These are phyloP conservation scores for Tetrapisispora iriomotensis DNA, from an alignment of 805 yeast genomes.

Conservation along the genomic window DNA sequence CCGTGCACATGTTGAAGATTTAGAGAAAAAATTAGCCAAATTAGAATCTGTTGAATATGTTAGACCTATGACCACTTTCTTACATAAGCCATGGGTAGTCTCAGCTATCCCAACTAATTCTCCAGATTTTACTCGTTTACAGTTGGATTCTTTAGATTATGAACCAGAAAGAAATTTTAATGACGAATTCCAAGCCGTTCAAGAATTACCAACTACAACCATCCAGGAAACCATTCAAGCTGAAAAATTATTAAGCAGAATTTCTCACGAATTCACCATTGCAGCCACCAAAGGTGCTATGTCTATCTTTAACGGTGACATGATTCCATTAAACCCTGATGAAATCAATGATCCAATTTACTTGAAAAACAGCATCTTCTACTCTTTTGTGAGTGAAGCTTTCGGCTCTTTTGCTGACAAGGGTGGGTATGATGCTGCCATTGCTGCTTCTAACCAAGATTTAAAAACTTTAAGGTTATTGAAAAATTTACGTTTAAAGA, in stretches of 20 bases:
- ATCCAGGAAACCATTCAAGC: slow-evolving; percentile 61
- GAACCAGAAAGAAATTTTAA: slow-evolving; percentile 64
- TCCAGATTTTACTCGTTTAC: slow-evolving; percentile 56
- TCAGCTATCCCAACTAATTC: slow-evolving; percentile 21
- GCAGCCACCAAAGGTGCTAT: slow-evolving; percentile 75
- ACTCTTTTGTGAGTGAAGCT: slow-evolving; percentile 61
- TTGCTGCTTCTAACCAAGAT: slow-evolving; percentile 73
- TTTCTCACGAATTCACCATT: slow-evolving; percentile 64
- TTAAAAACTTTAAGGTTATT: slow-evolving; percentile 59
- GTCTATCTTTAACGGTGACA: slow-evolving; percentile 61
- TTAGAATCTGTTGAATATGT: slow-evolving; percentile 46
- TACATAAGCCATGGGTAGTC: slow-evolving; percentile 69
- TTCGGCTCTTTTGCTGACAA: slow-evolving; percentile 47
- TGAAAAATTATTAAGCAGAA: slow-evolving; percentile 64
- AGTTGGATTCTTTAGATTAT: slow-evolving; percentile 32
- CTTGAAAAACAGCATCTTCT: slow-evolving; percentile 77
- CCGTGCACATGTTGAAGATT: slow-evolving; percentile 39
- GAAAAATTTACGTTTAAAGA: slow-evolving; percentile 53
- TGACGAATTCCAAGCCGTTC: slow-evolving; percentile 77
- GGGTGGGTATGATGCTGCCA: slow-evolving; percentile 83
- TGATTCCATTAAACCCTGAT: slow-evolving; percentile 71
- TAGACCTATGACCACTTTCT: slow-evolving; percentile 49
- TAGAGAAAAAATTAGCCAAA: slow-evolving; percentile 37
- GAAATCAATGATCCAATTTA: slow-evolving; percentile 59
- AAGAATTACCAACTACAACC: slow-evolving; percentile 53